Base-by-base conservation (phyloP, 140 eudicot species). In the Senecio squalidus region DNA sequence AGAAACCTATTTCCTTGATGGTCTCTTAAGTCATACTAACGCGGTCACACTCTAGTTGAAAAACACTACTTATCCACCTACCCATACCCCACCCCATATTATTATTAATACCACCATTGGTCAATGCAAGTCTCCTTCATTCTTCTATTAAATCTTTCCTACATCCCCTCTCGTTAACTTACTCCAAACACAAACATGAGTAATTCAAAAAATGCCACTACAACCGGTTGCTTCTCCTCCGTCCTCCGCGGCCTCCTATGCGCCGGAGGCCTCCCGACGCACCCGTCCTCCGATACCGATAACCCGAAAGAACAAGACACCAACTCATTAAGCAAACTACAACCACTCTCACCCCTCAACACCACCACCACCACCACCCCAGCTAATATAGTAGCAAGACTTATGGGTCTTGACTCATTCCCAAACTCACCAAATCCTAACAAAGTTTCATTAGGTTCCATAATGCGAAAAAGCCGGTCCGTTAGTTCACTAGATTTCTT, bases 181-280 rank as follows among this genome's bases (percentile, higher is more conserved):
- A n/a, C n/a, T n/a, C n/a, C n/a, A n/a, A n/a, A n/a, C n/a, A n/a
- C n/a, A n/a, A n/a, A n/a, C n/a, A n/a, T n/a, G 14, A 11, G 26
- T 2, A 28, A 47, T 60, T 60, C 67, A 17, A n/a, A 60, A 11
- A 27, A 44, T 60, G 10, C 47, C 13, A 40, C 6, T 7, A 17
- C 5, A 36, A 36, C 43, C 0, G 8, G 46, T 55, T 55, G 57
- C 36, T 43, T 67, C 72, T 41, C 72, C 55, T 30, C 64, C 72
- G 2, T 67, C 55, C n/a, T 55, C 64, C 64, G 55, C 33, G 64
- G 49, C 4, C 45, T 67, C 18, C 30, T 67, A 18, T 67, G 72
- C 49, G 4, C 64, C 56, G 56, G 56, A 21, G 72, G 72, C 64
- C 63, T 66, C 64, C 72, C 57, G 22, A 66, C 72, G 13, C 72